Base-by-base conservation (phyloP, 179 eudicot genomes). In the Camellia oleifera region DNA sequence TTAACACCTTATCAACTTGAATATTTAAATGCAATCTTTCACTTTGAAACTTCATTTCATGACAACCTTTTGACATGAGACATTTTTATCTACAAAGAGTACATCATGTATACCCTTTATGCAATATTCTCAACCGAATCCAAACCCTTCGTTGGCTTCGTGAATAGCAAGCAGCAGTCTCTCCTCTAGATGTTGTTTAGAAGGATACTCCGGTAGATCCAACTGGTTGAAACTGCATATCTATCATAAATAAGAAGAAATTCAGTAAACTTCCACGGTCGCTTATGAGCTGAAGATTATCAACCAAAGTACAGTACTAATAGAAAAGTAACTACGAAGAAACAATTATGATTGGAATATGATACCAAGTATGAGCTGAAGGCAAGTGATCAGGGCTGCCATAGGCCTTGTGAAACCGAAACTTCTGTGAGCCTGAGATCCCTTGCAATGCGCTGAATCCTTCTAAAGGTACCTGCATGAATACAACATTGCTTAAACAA, bases 391-490 rank as follows among this genome's bases (percentile, higher is more conserved):
- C 93, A 57, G 88, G 63, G 78, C 98, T 94, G 64, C 98, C 99
- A 84, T 96, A 96, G 17, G 99, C 99, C 87, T 94, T 96, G 88
- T 96, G 99, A 78, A 96, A 94, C 88, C 94, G 99, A 70, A 96
- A 96, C 85, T 94, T 96, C 82, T 96, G 99, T 6, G 97, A 88
- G 70, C 99, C 99, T 44, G 99, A 96, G 78, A 96, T 92, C 67
- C 99, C 99, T 84, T 96, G 99, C 9, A 96, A 89, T 11, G 99
- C 98, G 69, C 97, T 92, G 79, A 96, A 96, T 78, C 99, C 99
- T 94, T 96, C 99, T 23, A 96, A 87, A 42, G 99, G 99, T n/a
- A 96, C 99, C 99, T 96, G 86, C 6, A 82, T 9, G 63, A 32
- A 78, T 69, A 53, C 14, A 72, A 54, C 4, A 32, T 53, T 72